phyloP scores from a whole-genome alignment of 257 asterid genomes.

The Lithospermum erythrorhizon region DNA sequence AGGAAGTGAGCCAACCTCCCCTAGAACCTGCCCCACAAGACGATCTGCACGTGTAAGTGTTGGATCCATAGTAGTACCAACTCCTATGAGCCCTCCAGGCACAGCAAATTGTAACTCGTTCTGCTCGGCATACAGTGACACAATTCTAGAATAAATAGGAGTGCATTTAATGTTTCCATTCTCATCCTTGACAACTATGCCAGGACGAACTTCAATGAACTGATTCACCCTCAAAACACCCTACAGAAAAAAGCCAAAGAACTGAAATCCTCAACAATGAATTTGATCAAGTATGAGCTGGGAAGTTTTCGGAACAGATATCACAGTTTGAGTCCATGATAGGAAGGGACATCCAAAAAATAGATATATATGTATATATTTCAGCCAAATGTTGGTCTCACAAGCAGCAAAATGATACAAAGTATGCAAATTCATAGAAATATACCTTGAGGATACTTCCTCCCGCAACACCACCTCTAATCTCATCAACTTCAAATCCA shows the following conservation, averaged over 20 bases:
- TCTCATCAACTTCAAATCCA: conserved; percentile 95
- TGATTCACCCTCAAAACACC: conserved; percentile 95
- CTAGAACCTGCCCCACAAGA: conserved; percentile 98
- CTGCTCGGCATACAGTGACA: conserved; percentile 86
- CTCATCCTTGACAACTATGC: conserved; percentile 89
- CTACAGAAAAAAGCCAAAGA: conserved; percentile 32
- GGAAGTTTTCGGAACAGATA: neutral
- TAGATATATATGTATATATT: too few relatives aligned
- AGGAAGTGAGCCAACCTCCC: conserved; percentile 97
- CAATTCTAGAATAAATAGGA: conserved; percentile 92
- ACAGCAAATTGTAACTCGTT: conserved; percentile 97
- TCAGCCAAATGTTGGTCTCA: neutral
- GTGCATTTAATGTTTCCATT: conserved; percentile 79
- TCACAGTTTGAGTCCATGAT: neutral
- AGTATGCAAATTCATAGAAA: neutral
- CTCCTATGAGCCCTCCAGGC: conserved; percentile 99
- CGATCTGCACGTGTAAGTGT: conserved; percentile 98
- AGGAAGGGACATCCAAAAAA: neutral
- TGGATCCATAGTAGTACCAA: conserved; percentile 98
- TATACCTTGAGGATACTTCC: conserved; percentile 90
- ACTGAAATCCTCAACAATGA: neutral
- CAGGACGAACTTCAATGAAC: conserved; percentile 89
- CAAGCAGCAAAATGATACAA: too few relatives aligned
- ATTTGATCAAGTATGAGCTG: neutral
- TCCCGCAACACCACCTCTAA: conserved; percentile 98